Percentiles rank a stretch among this genome's conserved stretches.
These are phyloP conservation scores for Botryotinia convoluta DNA, from an alignment of 2,329 filamentous ascomycete species.

Conservation along the genomic window DNA sequence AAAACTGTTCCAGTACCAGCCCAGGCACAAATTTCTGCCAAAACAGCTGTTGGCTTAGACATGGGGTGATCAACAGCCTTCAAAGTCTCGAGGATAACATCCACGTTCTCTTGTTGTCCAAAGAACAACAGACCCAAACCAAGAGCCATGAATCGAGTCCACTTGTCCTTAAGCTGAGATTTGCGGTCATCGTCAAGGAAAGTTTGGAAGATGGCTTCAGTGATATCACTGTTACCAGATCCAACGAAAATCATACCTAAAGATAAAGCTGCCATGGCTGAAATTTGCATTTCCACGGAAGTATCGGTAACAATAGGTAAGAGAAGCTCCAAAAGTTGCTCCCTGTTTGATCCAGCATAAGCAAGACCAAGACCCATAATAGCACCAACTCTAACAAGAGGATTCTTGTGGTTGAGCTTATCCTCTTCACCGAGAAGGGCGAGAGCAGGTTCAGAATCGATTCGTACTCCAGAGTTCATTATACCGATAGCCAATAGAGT, in stretches of 20 bases:
- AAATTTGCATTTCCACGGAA: conserved; percentile 86
- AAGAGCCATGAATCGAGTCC: conserved; percentile 94
- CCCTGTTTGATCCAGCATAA: conserved; percentile 91
- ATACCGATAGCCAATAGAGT: conserved; percentile 92
- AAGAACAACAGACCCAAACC: conserved; percentile 94
- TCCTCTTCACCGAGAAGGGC: conserved; percentile 79
- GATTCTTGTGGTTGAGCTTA: conserved; percentile 75
- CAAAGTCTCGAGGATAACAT: conserved; percentile 92
- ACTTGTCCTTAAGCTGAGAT: conserved; percentile 92
- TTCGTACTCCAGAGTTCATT: conserved; percentile 85
- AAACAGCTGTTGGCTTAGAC: conserved; percentile 89
- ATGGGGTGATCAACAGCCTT: conserved; percentile 97
- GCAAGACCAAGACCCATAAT: conserved; percentile 96
- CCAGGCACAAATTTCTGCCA: conserved; percentile 97
- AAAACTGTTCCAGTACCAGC: conserved; percentile 94
- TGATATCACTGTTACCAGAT: conserved; percentile 86
- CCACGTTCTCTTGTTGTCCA: conserved; percentile 96
- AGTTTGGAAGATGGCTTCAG: conserved; percentile 86
- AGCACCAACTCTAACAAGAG: conserved; percentile 73
- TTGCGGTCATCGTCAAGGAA: conserved; percentile 91
- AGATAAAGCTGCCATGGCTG: conserved; percentile 90
- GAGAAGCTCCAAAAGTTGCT: conserved; percentile 79
- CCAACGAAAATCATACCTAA: conserved; percentile 91
- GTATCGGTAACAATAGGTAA: conserved; percentile 85
- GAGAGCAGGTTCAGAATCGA: conserved; percentile 86